A percentile compares a stretch with the other conserved stretches of the same genome.
Conservation (phyloP, 331 rosid species). For the Acacia pycnantha region DNA sequence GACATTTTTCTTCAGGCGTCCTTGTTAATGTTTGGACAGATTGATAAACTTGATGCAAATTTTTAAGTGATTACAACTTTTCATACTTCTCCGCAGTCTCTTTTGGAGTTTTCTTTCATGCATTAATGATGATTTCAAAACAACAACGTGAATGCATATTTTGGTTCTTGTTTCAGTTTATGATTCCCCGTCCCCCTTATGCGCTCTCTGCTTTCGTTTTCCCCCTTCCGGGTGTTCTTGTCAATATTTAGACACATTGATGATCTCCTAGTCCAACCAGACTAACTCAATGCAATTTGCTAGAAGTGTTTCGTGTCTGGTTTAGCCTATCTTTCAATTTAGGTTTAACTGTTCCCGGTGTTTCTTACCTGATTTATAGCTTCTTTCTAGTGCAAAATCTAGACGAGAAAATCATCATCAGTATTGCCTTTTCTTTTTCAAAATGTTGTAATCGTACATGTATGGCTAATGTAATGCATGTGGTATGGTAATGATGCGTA, state of each 20-base stretch:
- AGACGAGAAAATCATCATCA: slow-evolving; percentile 18
- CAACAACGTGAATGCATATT: neutral
- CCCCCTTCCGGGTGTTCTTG: neutral
- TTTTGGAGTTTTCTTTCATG: slow-evolving; percentile 24
- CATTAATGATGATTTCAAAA: slow-evolving; percentile 18
- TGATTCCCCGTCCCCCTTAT: neutral
- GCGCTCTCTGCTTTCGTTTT: neutral
- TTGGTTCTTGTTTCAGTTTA: slow-evolving; percentile 19
- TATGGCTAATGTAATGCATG: slow-evolving; percentile 19
- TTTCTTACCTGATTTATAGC: slow-evolving; percentile 6
- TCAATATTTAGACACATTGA: neutral
- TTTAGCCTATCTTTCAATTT: slow-evolving; percentile 16
- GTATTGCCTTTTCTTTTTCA: slow-evolving; percentile 24
- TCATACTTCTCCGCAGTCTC: neutral
- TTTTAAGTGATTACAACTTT: slow-evolving; percentile 10
- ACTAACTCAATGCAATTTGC: slow-evolving; percentile 4
- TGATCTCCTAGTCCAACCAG: neutral
- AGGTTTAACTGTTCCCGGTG: slow-evolving; percentile 22
- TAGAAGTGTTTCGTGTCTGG: slow-evolving; percentile 2
- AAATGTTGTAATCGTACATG: slow-evolving; percentile 14
- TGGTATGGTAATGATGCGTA: slow-evolving; percentile 11
- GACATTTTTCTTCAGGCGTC: neutral
- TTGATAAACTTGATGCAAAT: slow-evolving; percentile 2
- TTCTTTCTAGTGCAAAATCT: slow-evolving; percentile 22
- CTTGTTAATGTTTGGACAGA: slow-evolving; percentile 4